phyloP scores from a whole-genome alignment of 768 basidiomycete species.

The Tulasnella sp. region DNA sequence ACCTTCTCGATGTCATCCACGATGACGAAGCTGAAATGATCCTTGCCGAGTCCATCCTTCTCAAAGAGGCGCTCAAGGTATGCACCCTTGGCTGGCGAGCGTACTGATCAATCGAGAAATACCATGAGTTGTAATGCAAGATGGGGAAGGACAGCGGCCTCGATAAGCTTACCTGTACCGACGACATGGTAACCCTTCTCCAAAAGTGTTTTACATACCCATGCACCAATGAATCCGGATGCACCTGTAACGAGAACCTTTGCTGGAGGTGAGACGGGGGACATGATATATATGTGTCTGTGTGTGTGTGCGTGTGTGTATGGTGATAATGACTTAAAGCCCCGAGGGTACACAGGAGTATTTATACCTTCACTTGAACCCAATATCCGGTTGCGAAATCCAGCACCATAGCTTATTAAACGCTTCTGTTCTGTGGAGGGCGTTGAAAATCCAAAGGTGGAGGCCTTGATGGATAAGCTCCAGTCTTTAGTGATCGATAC shows the following conservation, averaged over 20 bases:
- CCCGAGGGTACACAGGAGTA: no score
- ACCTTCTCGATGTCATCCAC: slow-evolving; percentile 60
- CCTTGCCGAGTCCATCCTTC: slow-evolving; percentile 31
- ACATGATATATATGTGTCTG: slow-evolving; percentile 28
- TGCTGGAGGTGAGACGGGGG: slow-evolving; percentile 28
- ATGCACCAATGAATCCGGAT: slow-evolving; percentile 49
- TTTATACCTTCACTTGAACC: no score
- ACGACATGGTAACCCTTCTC: slow-evolving; percentile 43
- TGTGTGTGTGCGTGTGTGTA: not conserved
- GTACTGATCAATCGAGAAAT: no score
- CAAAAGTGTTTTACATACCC: slow-evolving; percentile 49
- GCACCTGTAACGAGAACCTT: slow-evolving; percentile 50
- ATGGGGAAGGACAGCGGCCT: not conserved
- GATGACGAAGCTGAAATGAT: slow-evolving; percentile 51
- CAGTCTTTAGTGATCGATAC: no score
- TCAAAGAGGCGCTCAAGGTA: slow-evolving; percentile 47
- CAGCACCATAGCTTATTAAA: no score
- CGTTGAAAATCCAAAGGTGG: no score
- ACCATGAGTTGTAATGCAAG: not conserved
- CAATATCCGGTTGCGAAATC: no score
- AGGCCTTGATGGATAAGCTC: no score
- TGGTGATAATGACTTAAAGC: no score
- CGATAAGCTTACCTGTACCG: slow-evolving; percentile 8
- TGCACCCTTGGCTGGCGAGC: slow-evolving; percentile 46
- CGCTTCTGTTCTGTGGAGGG: no score